These are phyloP conservation scores for Claviceps sorghi DNA, from an alignment of 2,329 filamentous ascomycete genomes.

Conservation along the genomic window DNA sequence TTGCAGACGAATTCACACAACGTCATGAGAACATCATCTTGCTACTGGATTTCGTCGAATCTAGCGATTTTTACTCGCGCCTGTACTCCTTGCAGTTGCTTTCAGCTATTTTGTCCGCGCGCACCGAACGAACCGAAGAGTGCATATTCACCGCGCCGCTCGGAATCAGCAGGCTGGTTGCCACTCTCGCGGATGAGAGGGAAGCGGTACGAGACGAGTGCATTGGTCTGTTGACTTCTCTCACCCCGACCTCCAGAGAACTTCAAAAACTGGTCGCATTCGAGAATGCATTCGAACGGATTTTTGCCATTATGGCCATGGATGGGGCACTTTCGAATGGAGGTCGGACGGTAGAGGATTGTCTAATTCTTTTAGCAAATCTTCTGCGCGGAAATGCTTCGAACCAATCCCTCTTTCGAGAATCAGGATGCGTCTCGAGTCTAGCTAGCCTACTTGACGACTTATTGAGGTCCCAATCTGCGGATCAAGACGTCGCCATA, in stretches of 20 bases:
- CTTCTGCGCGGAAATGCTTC: constrained; percentile 73
- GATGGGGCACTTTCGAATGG: constrained; percentile 76
- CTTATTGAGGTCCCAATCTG: constrained; percentile 36
- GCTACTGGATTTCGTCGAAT: constrained; percentile 77
- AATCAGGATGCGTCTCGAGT: constrained; percentile 67
- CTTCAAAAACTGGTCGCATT: constrained; percentile 93
- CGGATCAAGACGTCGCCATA: constrained; percentile 45
- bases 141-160: constrained; percentile 81
- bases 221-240: constrained; percentile 69
- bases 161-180: constrained; percentile 75
- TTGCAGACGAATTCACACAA: constrained; percentile 96
- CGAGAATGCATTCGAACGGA: constrained; percentile 78
- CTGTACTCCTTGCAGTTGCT: constrained; percentile 85
- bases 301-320: constrained; percentile 66
- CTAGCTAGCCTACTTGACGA: constrained; percentile 55
- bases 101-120: constrained; percentile 67
- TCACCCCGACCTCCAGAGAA: constrained; percentile 75
- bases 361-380: constrained; percentile 78
- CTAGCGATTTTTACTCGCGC: constrained; percentile 75
- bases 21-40: constrained; percentile 92
- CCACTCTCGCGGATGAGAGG: constrained; percentile 66
- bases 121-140: constrained; percentile 86
- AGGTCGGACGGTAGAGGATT: constrained; percentile 81
- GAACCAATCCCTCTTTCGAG: constrained; percentile 87
- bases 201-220: constrained; percentile 84